Conservation (phyloP, 352 stramenopile species). For the Phytophthora macrochlamydospora region DNA sequence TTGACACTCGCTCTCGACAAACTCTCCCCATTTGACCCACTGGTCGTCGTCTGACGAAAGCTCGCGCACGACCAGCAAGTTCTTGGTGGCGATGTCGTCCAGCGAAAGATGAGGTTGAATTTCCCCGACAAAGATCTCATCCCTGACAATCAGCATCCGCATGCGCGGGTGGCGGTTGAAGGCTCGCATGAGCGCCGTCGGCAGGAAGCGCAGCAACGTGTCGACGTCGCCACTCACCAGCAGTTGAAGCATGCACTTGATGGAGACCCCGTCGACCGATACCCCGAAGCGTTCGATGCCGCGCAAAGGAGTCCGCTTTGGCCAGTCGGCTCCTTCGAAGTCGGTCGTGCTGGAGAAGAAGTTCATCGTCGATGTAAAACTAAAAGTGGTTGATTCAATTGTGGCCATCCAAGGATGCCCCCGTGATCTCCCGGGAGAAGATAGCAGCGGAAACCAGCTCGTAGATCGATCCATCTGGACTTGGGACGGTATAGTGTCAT, state of each 20-base stretch:
- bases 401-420: no score
- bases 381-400: no score
- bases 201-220: slow-evolving; percentile 48
- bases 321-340: background rate
- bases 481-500: no score
- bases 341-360: background rate
- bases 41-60: slow-evolving; percentile 20
- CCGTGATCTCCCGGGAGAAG: no score
- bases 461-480: no score
- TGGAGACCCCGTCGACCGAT: slow-evolving; percentile 30
- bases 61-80: slow-evolving; percentile 36
- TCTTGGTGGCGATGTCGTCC: slow-evolving; percentile 35
- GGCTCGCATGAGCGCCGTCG: slow-evolving; percentile 50
- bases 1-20: slow-evolving; percentile 38
- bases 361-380: background rate
- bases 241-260: slow-evolving; percentile 45
- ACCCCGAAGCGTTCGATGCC: slow-evolving; percentile 46
- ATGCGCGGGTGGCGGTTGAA: slow-evolving; percentile 71
- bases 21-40: slow-evolving; percentile 42
- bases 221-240: slow-evolving; percentile 40
- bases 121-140: slow-evolving; percentile 44
- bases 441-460: no score
- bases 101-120: slow-evolving; percentile 43
- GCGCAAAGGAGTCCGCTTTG: slow-evolving; percentile 32
- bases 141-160: slow-evolving; percentile 39